Conservation (phyloP, 495 filamentous ascomycete species). For the Xylaria sp. region DNA sequence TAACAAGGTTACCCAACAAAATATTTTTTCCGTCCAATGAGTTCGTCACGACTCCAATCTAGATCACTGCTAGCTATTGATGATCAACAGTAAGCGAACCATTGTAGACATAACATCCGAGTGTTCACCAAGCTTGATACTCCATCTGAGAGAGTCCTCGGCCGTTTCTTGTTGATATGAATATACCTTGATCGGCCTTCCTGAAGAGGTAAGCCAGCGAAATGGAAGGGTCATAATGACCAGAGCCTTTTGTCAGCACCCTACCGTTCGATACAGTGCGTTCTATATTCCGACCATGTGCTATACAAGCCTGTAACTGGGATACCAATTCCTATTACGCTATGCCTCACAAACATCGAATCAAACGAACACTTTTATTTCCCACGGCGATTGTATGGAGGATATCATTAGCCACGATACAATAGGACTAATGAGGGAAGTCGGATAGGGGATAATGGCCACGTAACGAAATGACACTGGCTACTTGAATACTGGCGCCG, state of each 20-base stretch:
- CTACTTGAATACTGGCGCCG: not conserved
- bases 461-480: not conserved
- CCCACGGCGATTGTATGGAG: not conserved
- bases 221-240: not conserved
- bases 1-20: not conserved
- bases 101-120: not conserved
- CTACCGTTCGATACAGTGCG: not conserved
- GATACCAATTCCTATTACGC: not conserved
- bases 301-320: not conserved
- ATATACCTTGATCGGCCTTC: not conserved
- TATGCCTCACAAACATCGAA: not conserved
- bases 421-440: not conserved
- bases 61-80: not conserved
- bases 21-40: not conserved
- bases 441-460: not conserved
- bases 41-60: not conserved
- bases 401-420: not conserved
- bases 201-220: not conserved
- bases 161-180: not conserved
- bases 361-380: not conserved
- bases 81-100: not conserved
- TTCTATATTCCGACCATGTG: not conserved
- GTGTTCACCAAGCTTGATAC: not conserved
- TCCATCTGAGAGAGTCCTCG: not conserved
- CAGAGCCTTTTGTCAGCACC: not conserved